Base-by-base conservation (phyloP, 371 early-diverging fungal species). In the Sporodiniella umbellata region DNA sequence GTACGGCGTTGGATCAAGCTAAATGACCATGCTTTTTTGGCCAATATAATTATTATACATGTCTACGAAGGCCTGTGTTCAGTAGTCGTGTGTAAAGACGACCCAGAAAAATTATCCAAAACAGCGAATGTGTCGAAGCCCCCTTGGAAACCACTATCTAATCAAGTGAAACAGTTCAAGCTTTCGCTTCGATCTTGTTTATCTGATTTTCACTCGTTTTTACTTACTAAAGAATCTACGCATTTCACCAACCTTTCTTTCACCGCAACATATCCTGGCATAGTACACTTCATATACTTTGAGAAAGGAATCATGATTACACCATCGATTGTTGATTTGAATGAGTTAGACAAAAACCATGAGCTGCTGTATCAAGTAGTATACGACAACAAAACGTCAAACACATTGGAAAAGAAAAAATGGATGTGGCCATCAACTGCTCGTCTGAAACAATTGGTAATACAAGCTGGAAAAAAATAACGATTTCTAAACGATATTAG, bases 241-340 rank as follows among this genome's bases (percentile, higher is more conserved):
- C 78, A 77, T 50, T 77, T 77, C 18, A 67, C 78, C 8, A 67
- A 69, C 42, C 51, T 73, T 3, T 77, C 78, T 0, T 71, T 71
- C 48, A 58, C 64, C 2, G 46, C 60, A 8, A 51, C 45, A 4
- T 77, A 69, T 53, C 78, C 78, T 17, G 78, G 78, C 0, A 44
- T 77, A 2, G 49, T 73, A n/a, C 78, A 77, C 42, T 77, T 73
- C 55, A 44, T 73, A 4, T 62, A 71, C 49, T 37, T 69, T 10
- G 28, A 66, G n/a, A 40, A 63, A 24, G 70, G 70, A 1, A 49
- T 62, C 4, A 57, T 71, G 59, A 39, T 62, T 1, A 40, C 67
- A 4, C 75, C 75, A 1, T 45, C 31, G 2, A 33, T 75, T 22
- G 58, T 67, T 3, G 69, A 75, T 51, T 30, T 75, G 26, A 68